A percentile compares a stretch with the other conserved stretches of the same genome.
Conservation (phyloP, 805 yeast genomes). For the Komagataella ulmi region DNA sequence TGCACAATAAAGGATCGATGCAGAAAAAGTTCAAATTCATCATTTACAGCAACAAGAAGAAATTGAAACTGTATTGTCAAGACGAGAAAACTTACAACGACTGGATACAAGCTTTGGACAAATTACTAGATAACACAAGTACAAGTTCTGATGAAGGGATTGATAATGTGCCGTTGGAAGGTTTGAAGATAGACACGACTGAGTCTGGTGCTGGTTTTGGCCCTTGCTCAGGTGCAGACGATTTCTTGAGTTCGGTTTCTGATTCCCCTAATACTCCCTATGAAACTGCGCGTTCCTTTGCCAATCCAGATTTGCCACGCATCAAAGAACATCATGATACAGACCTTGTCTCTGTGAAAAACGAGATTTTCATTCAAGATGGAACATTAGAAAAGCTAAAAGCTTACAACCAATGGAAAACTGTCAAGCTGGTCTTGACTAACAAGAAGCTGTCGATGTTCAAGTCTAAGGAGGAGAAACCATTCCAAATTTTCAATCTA, state of each 20-base stretch:
- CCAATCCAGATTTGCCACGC: constrained; percentile 15
- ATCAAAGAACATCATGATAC: constrained; percentile 32
- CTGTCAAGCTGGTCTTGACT: constrained; percentile 28
- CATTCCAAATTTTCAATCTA: constrained; percentile 20
- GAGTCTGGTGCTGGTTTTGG: neutral
- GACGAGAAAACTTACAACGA: constrained; percentile 3
- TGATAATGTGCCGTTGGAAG: neutral
- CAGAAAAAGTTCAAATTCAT: constrained; percentile 2
- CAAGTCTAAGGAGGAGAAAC: constrained; percentile 13
- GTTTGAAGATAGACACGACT: neutral
- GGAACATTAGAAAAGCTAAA: neutral
- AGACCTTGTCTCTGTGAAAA: constrained; percentile 17
- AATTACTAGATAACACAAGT: constrained; percentile 1
- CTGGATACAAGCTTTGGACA: constrained; percentile 4
- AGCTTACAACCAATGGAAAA: constrained; percentile 34
- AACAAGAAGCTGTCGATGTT: constrained; percentile 25
- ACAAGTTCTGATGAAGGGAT: neutral
- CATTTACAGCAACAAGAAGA: constrained; percentile 4
- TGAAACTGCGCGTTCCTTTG: neutral
- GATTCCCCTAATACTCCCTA: neutral
- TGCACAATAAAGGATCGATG: neutral
- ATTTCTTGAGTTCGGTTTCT: neutral
- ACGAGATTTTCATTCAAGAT: neutral
- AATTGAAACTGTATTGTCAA: constrained; percentile 8
- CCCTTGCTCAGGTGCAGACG: neutral